These are phyloP conservation scores for Solanum clarkiae DNA, from an alignment of 257 asterid genomes.

Conservation along the genomic window DNA sequence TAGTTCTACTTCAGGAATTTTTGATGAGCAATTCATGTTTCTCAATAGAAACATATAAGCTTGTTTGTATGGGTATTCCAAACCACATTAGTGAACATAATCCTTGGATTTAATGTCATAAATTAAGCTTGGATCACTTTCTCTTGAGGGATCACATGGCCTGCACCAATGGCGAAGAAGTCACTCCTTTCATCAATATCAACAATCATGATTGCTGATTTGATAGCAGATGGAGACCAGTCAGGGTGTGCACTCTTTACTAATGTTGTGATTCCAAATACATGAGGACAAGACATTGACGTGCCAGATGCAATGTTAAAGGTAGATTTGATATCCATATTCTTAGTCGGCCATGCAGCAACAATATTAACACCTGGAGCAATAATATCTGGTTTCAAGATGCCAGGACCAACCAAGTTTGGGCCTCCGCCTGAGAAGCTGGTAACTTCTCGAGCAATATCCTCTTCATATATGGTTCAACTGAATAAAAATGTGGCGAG, in stretches of 20 bases:
- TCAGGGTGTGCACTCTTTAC: slow-evolving; percentile 13
- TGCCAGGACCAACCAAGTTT: slow-evolving; percentile 4
- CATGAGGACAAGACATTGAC: slow-evolving; percentile 27
- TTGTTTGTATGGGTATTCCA: not conserved
- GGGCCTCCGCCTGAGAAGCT: slow-evolving; percentile 25
- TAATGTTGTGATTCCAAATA: slow-evolving; percentile 17
- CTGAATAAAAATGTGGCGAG: slow-evolving; percentile 1
- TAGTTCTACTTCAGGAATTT: not conserved
- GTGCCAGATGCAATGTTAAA: slow-evolving; percentile 18
- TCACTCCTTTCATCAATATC: not conserved
- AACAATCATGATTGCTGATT: slow-evolving; percentile 24
- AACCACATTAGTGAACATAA: slow-evolving; percentile 1
- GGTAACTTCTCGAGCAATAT: slow-evolving; percentile 2
- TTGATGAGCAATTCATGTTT: not conserved
- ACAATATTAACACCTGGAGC: slow-evolving; percentile 19
- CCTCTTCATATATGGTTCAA: slow-evolving; percentile 16
- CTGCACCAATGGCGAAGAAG: not conserved
- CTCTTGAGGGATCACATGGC: slow-evolving; percentile 6
- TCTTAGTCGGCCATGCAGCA: slow-evolving; percentile 14
- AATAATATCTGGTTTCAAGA: slow-evolving; percentile 21
- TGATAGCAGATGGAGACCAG: slow-evolving; percentile 26
- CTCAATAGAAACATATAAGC: not conserved
- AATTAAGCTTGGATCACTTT: slow-evolving; percentile 1
- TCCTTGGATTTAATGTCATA: slow-evolving; percentile 4
- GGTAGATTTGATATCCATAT: not conserved